phyloP scores from a whole-genome alignment of 495 filamentous ascomycete species.

The Aspergillus bertholletiae region DNA sequence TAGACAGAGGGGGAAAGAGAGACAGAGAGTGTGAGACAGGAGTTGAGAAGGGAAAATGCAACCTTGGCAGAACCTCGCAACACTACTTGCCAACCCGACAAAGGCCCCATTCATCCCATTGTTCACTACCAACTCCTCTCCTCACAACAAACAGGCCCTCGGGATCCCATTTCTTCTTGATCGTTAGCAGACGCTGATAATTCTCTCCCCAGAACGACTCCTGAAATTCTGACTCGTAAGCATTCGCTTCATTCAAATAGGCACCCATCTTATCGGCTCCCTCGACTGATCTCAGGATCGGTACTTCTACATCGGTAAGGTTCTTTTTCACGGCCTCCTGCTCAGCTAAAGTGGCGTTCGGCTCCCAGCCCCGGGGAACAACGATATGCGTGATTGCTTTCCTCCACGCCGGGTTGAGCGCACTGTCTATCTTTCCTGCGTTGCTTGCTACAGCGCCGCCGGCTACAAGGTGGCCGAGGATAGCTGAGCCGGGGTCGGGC shows the following conservation, averaged over 20 bases:
- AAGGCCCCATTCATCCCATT: constrained; percentile 31
- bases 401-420: constrained; percentile 38
- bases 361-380: constrained; percentile 11
- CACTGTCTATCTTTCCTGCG: constrained; percentile 24
- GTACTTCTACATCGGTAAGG: constrained; percentile 34
- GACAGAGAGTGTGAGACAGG: too few species aligned
- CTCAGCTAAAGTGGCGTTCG: constrained; percentile 20
- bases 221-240: constrained; percentile 43
- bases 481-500: constrained; percentile 4
- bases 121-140: constrained; percentile 29
- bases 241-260: constrained; percentile 50
- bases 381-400: constrained; percentile 27
- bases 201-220: constrained; percentile 48
- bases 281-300: constrained; percentile 39
- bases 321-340: constrained; percentile 32
- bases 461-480: constrained; percentile 27
- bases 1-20: too few species aligned
- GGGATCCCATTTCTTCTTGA: constrained; percentile 40
- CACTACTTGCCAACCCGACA: constrained; percentile 13
- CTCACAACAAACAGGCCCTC: constrained; percentile 24
- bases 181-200: constrained; percentile 35
- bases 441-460: constrained; percentile 29
- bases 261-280: constrained; percentile 32
- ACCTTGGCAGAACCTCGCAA: background rate
- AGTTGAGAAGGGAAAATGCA: too few species aligned